phyloP scores from a whole-genome alignment of 768 basidiomycete genomes.

The Kwoniella shandongensis region DNA sequence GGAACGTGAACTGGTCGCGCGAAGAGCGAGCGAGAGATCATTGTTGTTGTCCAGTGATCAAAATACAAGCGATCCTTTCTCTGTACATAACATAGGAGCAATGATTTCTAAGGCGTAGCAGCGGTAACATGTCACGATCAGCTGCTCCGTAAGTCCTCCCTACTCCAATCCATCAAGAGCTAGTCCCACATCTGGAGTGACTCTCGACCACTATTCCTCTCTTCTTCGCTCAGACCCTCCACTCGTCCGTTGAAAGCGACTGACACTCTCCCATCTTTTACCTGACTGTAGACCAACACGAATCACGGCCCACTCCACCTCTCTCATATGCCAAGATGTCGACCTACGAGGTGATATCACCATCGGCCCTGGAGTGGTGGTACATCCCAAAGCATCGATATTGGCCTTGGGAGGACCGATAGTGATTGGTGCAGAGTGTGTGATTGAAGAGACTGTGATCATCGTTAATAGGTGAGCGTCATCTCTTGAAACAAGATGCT shows the following conservation, averaged over 20 bases:
- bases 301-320: conserved; percentile 84
- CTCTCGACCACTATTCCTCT: too few species aligned
- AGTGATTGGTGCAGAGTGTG: conserved; percentile 79
- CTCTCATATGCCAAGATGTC: conserved; percentile 87
- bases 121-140: conserved; percentile 6
- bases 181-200: not conserved
- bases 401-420: conserved; percentile 89
- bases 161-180: not conserved
- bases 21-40: not conserved
- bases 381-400: conserved; percentile 92
- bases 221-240: too few species aligned
- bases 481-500: not conserved
- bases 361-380: conserved; percentile 80
- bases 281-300: conserved; percentile 87
- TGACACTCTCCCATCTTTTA: too few species aligned
- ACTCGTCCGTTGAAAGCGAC: too few species aligned
- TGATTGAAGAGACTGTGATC: conserved; percentile 87
- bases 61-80: too few species aligned
- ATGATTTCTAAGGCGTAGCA: too few species aligned
- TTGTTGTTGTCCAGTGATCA: too few species aligned
- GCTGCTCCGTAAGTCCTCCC: conserved; percentile 11
- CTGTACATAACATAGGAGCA: too few species aligned
- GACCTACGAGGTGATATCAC: conserved; percentile 87
- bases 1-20: not conserved
- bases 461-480: conserved; percentile 75